Conservation (phyloP, 2,329 filamentous ascomycete species). For the Ceratocystis variospora region DNA sequence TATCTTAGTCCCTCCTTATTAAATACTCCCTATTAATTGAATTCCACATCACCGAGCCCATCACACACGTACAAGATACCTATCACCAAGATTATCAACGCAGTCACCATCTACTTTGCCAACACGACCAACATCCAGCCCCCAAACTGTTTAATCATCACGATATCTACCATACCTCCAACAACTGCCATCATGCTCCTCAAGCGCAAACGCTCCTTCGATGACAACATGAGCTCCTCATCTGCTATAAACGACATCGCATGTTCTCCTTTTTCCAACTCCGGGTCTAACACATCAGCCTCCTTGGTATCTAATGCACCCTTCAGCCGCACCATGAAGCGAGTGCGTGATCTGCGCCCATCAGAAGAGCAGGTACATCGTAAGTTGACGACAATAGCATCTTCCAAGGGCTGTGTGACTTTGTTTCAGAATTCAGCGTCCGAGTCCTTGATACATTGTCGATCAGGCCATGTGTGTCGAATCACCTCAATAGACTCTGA, state of each 20-base stretch:
- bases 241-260: slow-evolving; percentile 20
- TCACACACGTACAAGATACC: no score
- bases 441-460: neutral
- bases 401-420: neutral
- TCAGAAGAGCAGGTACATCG: slow-evolving; percentile 42
- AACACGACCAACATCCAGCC: no score
- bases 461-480: neutral
- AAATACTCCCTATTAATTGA: no score
- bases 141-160: neutral
- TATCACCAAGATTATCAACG: no score
- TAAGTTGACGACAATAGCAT: slow-evolving; percentile 28
- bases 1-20: no score
- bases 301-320: slow-evolving; percentile 16
- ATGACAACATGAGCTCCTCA: slow-evolving; percentile 33
- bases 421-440: neutral
- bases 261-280: neutral
- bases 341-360: slow-evolving; percentile 44
- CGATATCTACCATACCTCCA: neutral
- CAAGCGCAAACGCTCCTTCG: slow-evolving; percentile 51
- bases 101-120: neutral
- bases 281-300: neutral
- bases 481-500: slow-evolving; percentile 19
- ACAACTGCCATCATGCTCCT: slow-evolving; percentile 32
- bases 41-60: no score
- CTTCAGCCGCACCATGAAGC: slow-evolving; percentile 44